A percentile compares a stretch with the other conserved stretches of the same genome.
These are phyloP conservation scores for Hypoxylon rubiginosum DNA, from an alignment of 2,329 filamentous ascomycete species.

Conservation along the genomic window DNA sequence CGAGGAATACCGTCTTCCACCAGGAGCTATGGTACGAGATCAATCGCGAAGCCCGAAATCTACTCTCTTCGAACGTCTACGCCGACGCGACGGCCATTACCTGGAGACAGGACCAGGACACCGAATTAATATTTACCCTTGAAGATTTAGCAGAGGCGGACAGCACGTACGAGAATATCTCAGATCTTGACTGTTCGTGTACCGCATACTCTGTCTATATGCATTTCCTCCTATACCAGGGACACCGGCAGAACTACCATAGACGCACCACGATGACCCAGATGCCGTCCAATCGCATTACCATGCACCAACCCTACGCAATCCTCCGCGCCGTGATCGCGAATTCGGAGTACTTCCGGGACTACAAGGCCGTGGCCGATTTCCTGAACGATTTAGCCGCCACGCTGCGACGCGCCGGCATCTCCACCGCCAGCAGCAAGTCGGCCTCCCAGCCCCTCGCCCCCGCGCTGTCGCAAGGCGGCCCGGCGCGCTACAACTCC, in stretches of 20 bases:
- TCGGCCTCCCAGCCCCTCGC: slow-evolving; percentile 56
- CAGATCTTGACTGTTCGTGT: slow-evolving; percentile 67
- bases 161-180: slow-evolving; percentile 52
- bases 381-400: slow-evolving; percentile 61
- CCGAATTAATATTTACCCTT: slow-evolving; percentile 76
- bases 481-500: slow-evolving; percentile 53
- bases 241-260: slow-evolving; percentile 81
- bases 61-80: slow-evolving; percentile 78
- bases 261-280: slow-evolving; percentile 72
- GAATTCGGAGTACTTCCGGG: slow-evolving; percentile 60
- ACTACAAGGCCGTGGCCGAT: slow-evolving; percentile 55
- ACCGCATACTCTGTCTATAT: slow-evolving; percentile 75
- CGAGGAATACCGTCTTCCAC: slow-evolving; percentile 82
- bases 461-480: slow-evolving; percentile 41
- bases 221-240: slow-evolving; percentile 81
- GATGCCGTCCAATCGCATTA: slow-evolving; percentile 54
- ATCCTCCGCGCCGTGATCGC: slow-evolving; percentile 67
- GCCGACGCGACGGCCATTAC: slow-evolving; percentile 70
- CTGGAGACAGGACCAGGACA: slow-evolving; percentile 65
- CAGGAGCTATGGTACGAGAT: slow-evolving; percentile 94
- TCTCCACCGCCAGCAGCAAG: slow-evolving; percentile 58
- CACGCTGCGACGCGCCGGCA: slow-evolving; percentile 62
- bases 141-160: slow-evolving; percentile 68
- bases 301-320: slow-evolving; percentile 59
- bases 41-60: slow-evolving; percentile 80